Percentiles rank a stretch among this genome's conserved stretches.
Conservation (phyloP, 2,329 filamentous ascomycete species). For the Talaromyces sp. region DNA sequence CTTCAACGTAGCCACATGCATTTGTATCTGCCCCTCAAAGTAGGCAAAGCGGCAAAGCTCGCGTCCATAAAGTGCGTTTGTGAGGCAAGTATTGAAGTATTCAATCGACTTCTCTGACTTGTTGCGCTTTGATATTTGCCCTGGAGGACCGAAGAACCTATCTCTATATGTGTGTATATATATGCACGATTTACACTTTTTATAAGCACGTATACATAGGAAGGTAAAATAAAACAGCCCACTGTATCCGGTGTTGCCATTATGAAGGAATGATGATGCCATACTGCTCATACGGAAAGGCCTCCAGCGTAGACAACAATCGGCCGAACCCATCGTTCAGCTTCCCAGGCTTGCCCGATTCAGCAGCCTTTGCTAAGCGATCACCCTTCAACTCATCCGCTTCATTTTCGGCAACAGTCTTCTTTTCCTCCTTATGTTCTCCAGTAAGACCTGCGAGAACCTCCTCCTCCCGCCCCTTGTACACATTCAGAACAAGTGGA, state of each 20-base stretch:
- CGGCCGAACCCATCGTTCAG: constrained; percentile 60
- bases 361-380: constrained; percentile 29
- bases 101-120: background rate
- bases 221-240: background rate
- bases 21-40: background rate
- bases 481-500: constrained; percentile 70
- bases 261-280: constrained; percentile 46
- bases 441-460: constrained; percentile 80
- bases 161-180: background rate
- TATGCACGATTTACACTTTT: background rate
- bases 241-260: background rate
- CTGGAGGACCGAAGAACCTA: background rate
- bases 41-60: background rate
- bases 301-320: constrained; percentile 51
- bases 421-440: constrained; percentile 58
- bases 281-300: constrained; percentile 59
- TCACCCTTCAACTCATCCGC: constrained; percentile 37
- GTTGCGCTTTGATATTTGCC: background rate
- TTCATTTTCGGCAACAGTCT: constrained; percentile 36
- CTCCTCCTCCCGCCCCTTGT: constrained; percentile 68
- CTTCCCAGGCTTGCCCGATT: constrained; percentile 50
- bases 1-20: background rate
- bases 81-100: background rate
- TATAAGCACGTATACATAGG: background rate
- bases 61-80: background rate